Base-by-base conservation (phyloP, 148 eudicot genomes). In the Camellia granthamiana region DNA sequence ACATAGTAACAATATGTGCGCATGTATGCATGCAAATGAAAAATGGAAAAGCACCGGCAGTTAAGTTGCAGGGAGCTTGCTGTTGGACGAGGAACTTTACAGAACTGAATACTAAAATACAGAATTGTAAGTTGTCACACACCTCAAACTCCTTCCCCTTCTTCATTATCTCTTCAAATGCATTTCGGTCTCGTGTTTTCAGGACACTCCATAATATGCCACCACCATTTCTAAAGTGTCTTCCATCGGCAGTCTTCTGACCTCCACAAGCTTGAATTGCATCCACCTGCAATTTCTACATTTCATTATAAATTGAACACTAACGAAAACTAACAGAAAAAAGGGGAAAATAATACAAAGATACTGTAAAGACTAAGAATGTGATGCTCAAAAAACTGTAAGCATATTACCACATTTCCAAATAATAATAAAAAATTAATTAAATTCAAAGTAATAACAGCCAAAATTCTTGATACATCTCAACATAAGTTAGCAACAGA, bases 261-360 rank as follows among this genome's bases (percentile, higher is more conserved):
- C 98, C 99, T 73, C 98, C 98, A 85, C 98, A 96, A 77, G 95
- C 90, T 81, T 92, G 98, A 85, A 96, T 90, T 84, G 99, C 98
- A 79, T 90, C 93, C 78, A 96, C 99, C 98, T 95, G 83, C 80
- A 82, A 69, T 77, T 49, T 73, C 9, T 52, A 30, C 54, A 56
- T 16, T 79, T 69, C 77, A 72, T 49, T 67, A 83, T 71, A 21
- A 9, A 16, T 47, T 46, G 46, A 77, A 56, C 49, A 0, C 6
- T 30, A 10, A 18, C 0, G 52, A 79, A 77, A 16, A 72, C 47
- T 69, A 69, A 69, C 23, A 68, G n/a, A 68, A 42, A 68, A n/a
- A 42, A 42, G 5, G 41, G 44, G 67, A 3, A 11, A 2, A 8
- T 65, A 11, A 66, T 23, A 67, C 71, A 67, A 74, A 23, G 38